Evolutionary conservation across 345 rosid genomes (phyloP).

Genomic region (Populus nigra): DNA sequence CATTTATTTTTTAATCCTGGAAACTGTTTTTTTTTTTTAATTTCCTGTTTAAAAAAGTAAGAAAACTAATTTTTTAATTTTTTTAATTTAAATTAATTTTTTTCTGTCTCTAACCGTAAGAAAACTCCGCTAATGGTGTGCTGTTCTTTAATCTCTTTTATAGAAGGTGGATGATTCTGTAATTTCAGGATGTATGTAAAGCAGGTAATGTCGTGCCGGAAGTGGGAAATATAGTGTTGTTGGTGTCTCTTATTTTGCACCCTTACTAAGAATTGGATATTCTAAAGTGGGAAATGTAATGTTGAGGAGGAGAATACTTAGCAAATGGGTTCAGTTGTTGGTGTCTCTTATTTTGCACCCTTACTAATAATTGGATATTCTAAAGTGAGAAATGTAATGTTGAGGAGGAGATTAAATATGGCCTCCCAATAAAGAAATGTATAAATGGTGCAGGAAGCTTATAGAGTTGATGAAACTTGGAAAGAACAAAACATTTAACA

Average conservation of each 20-base stretch:
- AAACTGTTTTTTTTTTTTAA: background rate
- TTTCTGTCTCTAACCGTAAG: background rate
- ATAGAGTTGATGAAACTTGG: no score
- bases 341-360: background rate
- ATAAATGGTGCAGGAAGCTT: background rate
- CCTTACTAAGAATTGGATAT: no score
- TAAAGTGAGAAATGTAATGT: background rate
- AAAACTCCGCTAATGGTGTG: background rate
- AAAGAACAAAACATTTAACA: background rate
- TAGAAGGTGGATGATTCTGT: constrained; percentile 28
- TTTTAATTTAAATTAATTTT: no score
- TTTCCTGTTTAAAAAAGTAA: background rate
- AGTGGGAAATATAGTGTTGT: no score
- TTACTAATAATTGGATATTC: no score
- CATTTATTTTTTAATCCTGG: background rate
- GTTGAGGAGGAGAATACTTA: no score
- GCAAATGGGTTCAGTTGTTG: background rate
- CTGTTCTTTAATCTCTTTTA: background rate
- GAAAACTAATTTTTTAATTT: no score
- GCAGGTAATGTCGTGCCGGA: constrained; percentile 40
- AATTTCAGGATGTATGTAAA: constrained; percentile 55
- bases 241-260: no score
- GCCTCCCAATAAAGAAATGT: background rate
- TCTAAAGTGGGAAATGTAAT: no score
- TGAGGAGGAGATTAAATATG: background rate